phyloP scores from a whole-genome alignment of 2,329 filamentous ascomycete genomes.

The Pyrenochaeta sp. region DNA sequence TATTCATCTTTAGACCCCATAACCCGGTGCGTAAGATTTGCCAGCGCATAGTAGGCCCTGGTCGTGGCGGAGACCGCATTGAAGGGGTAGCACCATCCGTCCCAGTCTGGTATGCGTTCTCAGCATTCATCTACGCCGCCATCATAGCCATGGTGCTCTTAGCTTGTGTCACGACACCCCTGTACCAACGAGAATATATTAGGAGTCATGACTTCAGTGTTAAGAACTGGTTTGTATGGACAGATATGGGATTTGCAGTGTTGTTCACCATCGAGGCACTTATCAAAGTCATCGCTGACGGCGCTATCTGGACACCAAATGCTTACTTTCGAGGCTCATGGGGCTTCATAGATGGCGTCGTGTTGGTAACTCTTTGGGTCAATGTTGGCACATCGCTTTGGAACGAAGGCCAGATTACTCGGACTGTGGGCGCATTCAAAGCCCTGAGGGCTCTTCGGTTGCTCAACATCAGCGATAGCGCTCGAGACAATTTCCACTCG shows the following conservation, averaged over 20 bases:
- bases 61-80: conserved; percentile 83
- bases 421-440: conserved; percentile 96
- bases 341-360: conserved; percentile 93
- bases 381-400: conserved; percentile 86
- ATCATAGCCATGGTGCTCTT: conserved; percentile 98
- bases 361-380: conserved; percentile 93
- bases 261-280: conserved; percentile 86
- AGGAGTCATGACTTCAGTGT: conserved; percentile 65
- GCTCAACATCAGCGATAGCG: conserved; percentile 95
- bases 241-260: conserved; percentile 86
- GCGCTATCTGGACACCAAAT: conserved; percentile 95
- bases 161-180: conserved; percentile 90
- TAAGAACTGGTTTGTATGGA: conserved; percentile 93
- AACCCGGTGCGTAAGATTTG: conserved; percentile 84
- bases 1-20: conserved; percentile 83
- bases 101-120: conserved; percentile 90
- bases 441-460: conserved; percentile 89
- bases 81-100: conserved; percentile 91
- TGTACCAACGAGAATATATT: conserved; percentile 93
- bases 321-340: conserved; percentile 96
- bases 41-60: conserved; percentile 89
- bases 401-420: conserved; percentile 83
- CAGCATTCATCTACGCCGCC: conserved; percentile 89
- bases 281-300: conserved; percentile 95
- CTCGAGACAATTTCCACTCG: conserved; percentile 94